phyloP scores from a whole-genome alignment of 768 basidiomycete genomes.

The Amanita rimosa region DNA sequence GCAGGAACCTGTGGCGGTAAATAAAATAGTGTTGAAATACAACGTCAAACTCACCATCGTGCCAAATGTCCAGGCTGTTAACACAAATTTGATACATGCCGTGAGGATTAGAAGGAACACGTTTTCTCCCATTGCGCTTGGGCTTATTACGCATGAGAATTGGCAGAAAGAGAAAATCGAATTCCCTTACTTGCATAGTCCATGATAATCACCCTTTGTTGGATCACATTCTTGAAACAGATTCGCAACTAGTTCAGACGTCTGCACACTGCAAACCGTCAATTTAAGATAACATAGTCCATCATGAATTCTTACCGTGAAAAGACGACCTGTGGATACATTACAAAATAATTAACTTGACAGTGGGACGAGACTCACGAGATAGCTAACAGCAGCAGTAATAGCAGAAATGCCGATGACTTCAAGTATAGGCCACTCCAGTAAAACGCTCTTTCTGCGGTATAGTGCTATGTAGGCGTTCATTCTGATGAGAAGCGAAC shows the following conservation, averaged over 20 bases:
- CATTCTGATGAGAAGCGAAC: constrained; percentile 52
- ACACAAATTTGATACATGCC: constrained; percentile 43
- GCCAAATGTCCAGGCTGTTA: constrained; percentile 73
- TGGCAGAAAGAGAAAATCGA: background rate
- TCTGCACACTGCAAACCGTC: constrained; percentile 39
- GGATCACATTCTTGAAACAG: constrained; percentile 78
- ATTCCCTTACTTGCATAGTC: constrained; percentile 64
- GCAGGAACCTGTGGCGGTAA: constrained; percentile 45
- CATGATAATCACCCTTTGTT: constrained; percentile 54
- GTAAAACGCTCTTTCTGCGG: constrained; percentile 40
- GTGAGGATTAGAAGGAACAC: constrained; percentile 57
- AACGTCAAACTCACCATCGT: constrained; percentile 43
- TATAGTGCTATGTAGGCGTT: constrained; percentile 57
- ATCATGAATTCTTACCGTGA: constrained; percentile 28
- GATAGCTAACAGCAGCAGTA: constrained; percentile 62
- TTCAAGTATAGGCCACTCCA: constrained; percentile 55
- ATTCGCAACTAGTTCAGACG: constrained; percentile 75
- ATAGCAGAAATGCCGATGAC: constrained; percentile 50
- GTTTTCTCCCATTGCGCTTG: constrained; percentile 55
- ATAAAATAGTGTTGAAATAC: background rate
- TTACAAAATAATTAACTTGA: background rate
- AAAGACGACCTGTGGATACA: constrained; percentile 44
- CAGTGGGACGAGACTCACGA: constrained; percentile 26
- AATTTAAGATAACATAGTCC: background rate
- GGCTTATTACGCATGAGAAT: constrained; percentile 24